phyloP scores from a whole-genome alignment of 2,329 filamentous ascomycete species.

The Acephala macrosclerotiorum region DNA sequence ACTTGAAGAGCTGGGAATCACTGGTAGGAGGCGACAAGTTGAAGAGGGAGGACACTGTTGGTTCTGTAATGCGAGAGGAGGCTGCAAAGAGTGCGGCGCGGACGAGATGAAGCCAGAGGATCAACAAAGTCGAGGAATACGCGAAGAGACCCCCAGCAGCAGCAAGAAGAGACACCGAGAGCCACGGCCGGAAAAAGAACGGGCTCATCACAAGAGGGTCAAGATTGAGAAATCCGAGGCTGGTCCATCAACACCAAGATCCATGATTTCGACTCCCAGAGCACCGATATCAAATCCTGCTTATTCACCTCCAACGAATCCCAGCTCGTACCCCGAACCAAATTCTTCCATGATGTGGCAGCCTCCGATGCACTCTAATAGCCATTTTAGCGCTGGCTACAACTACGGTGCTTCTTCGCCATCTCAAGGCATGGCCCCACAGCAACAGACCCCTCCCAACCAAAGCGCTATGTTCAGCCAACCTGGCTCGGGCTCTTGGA shows the following conservation, averaged over 20 bases:
- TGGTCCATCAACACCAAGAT: background rate
- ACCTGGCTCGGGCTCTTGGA: background rate
- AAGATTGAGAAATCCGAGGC: background rate
- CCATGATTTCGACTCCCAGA: slow-evolving; percentile 1
- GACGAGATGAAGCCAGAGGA: background rate
- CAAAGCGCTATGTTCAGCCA: background rate
- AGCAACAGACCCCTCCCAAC: background rate
- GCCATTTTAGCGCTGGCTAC: background rate
- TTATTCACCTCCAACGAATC: slow-evolving; percentile 5
- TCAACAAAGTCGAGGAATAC: background rate
- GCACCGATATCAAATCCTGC: background rate
- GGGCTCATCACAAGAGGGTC: background rate
- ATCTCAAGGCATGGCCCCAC: background rate
- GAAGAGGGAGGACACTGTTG: slow-evolving; percentile 33
- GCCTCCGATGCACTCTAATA: background rate
- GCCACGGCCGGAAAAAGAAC: background rate
- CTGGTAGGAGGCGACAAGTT: slow-evolving; percentile 23
- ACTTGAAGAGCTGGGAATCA: slow-evolving; percentile 27
- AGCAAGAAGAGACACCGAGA: background rate
- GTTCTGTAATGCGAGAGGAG: slow-evolving; percentile 32
- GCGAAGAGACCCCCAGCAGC: background rate
- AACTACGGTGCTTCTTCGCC: background rate
- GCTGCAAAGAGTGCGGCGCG: slow-evolving; percentile 29
- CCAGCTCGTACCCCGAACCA: slow-evolving; percentile 12
- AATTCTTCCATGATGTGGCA: background rate